These are phyloP conservation scores for Leishmania turanica DNA, from an alignment of 208 protist species.

Conservation along the genomic window DNA sequence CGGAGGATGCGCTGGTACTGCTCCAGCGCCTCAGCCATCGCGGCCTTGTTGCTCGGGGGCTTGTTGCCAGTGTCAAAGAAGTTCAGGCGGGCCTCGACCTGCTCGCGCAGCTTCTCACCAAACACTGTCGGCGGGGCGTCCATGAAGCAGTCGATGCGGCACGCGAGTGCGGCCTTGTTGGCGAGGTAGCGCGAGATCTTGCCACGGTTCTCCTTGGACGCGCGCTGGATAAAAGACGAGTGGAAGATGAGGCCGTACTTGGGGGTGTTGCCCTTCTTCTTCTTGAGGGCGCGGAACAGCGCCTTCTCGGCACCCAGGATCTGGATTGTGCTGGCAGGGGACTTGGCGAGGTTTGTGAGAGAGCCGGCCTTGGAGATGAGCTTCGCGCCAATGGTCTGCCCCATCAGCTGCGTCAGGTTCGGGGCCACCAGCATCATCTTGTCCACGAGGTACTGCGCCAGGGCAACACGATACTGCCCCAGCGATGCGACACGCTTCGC, in stretches of 20 bases:
- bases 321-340: conserved; percentile 99
- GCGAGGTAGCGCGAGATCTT: conserved; percentile 98
- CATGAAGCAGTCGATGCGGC: conserved; percentile 98
- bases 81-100: conserved; percentile 98
- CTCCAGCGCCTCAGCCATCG: conserved; percentile 96
- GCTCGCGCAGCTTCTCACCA: conserved; percentile 95
- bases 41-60: conserved; percentile 94
- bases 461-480: conserved; percentile 87
- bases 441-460: conserved; percentile 96
- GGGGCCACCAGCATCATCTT: conserved; percentile 98
- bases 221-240: conserved; percentile 97
- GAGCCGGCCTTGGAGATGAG: conserved; percentile 98
- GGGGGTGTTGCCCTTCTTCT: conserved; percentile 98
- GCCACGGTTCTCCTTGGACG: conserved; percentile 97
- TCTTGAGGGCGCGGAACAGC: conserved; percentile 99
- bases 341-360: conserved; percentile 99
- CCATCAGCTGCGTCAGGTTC: conserved; percentile 98
- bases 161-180: conserved; percentile 98
- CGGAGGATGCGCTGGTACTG: conserved; percentile 83
- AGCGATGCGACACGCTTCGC: conserved; percentile 94
- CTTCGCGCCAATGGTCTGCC: conserved; percentile 98
- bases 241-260: conserved; percentile 99
- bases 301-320: conserved; percentile 99
- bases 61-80: conserved; percentile 98
- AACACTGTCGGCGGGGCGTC: conserved; percentile 91